phyloP scores from a whole-genome alignment of 495 filamentous ascomycete species.

The Corynascus novoguineensis region DNA sequence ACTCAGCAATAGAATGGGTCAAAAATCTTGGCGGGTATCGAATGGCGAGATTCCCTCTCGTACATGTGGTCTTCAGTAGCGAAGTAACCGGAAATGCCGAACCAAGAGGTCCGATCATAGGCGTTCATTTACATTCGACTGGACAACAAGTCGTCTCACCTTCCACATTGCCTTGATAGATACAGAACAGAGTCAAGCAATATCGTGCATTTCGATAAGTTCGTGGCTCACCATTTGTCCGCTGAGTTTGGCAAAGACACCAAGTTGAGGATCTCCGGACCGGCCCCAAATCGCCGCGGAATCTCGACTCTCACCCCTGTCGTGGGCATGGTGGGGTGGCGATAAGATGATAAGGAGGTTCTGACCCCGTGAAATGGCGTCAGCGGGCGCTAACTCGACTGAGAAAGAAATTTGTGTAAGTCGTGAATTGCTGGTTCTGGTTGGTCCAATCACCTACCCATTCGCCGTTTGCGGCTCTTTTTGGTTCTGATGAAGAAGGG shows the following conservation, averaged over 20 bases:
- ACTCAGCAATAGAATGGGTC: background rate
- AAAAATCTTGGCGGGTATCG: background rate
- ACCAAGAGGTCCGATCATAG: too few species aligned
- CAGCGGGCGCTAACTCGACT: constrained; percentile 25
- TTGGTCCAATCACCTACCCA: constrained; percentile 12
- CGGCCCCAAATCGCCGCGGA: constrained; percentile 19
- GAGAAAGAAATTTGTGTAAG: constrained; percentile 23
- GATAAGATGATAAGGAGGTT: constrained; percentile 15
- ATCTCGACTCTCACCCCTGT: background rate
- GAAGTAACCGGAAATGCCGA: too few species aligned
- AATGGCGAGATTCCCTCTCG: background rate
- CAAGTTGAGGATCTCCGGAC: constrained; percentile 17
- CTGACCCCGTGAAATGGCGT: constrained; percentile 28
- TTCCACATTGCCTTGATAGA: background rate
- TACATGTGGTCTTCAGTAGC: too few species aligned
- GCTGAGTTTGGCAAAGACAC: background rate
- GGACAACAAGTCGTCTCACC: background rate
- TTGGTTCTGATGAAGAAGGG: constrained; percentile 14
- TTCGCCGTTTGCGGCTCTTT: background rate
- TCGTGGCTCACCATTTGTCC: background rate
- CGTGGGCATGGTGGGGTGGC: constrained; percentile 11
- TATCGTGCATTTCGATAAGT: constrained; percentile 1
- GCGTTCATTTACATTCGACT: too few species aligned
- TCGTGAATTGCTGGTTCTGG: constrained; percentile 14
- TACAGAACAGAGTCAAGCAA: too few species aligned